Evolutionary conservation across 1,139 yeast species (phyloP), one percentile per base, ranked within the genome.

Genomic region (Pichia norvegensis): DNA sequence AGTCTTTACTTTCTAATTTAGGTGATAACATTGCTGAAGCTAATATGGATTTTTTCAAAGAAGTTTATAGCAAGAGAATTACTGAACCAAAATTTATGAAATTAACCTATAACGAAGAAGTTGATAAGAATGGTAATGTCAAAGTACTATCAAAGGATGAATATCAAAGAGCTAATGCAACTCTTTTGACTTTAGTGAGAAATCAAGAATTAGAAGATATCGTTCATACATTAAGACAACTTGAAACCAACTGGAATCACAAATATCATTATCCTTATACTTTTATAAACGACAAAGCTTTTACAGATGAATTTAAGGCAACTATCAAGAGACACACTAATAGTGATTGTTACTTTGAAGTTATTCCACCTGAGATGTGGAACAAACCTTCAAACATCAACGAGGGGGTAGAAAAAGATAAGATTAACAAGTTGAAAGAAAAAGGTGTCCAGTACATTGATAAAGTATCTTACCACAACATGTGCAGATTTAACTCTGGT

Each of bases 261-360:
- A 74, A 74, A 56, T 76, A 71, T 60, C 64, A 65, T 39, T 76
- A 76, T 50, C 81, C 81, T 0, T 75, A 75, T 59, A 76, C 79
- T 1, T 74, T 76, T 46, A 60, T 76, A 33, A 54, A 58, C 41
- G 79, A 76, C 53, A 63, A 65, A 54, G 74, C 74, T 17, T 76
- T 76, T 52, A 62, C 69, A 4, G 71, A 73, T 0, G 62, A 59
- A 48, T 76, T 76, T 58, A 73, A 63, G 46, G 69, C 67, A 7
- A 63, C 73, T 46, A 67, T 74, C 27, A 49, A 49, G 38, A 53
- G 64, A 50, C 63, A 59, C 44, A 53, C 60, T 4, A 50, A 53
- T 8, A 60, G 63, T 39, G 65, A 62, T 29, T 55, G 58, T 40
- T 55, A 49, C 41, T 76, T 70, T 52, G 76, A 73, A 36, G 63